Percentiles rank a stretch among this genome's conserved stretches.
phyloP scores from a whole-genome alignment of 1,284 basidiomycete species.

The Trichosporon faecale region DNA sequence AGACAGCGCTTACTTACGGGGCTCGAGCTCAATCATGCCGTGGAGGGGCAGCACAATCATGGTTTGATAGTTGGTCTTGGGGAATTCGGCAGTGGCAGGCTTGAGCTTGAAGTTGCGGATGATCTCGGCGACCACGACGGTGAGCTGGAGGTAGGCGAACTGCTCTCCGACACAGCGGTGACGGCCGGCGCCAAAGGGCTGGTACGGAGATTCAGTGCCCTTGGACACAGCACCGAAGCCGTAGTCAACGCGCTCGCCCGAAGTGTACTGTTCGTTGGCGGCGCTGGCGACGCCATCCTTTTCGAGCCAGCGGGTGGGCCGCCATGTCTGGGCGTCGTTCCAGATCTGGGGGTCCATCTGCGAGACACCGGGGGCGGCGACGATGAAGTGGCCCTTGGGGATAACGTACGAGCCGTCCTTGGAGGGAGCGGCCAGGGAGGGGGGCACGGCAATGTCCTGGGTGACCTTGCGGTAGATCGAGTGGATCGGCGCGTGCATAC shows the following conservation, averaged over 20 bases:
- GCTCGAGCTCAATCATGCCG: conserved; percentile 25
- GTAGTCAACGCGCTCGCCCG: conserved; percentile 87
- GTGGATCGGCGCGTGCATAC: conserved; percentile 89
- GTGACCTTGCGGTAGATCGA: conserved; percentile 75
- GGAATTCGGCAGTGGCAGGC: conserved; percentile 63
- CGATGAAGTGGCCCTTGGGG: conserved; percentile 85
- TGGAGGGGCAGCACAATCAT: conserved; percentile 66
- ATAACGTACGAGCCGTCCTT: conserved; percentile 72
- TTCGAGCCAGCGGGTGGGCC: conserved; percentile 81
- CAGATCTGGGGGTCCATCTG: conserved; percentile 85
- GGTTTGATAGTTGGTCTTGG: conserved; percentile 65
- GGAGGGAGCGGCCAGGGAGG: conserved; percentile 72
- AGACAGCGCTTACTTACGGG: not conserved
- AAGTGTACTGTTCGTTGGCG: conserved; percentile 67
- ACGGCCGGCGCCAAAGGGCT: conserved; percentile 93
- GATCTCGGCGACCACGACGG: conserved; percentile 75
- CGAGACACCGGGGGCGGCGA: conserved; percentile 83
- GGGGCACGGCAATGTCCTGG: conserved; percentile 76
- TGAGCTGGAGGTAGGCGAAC: conserved; percentile 94
- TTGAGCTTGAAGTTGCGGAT: conserved; percentile 73
- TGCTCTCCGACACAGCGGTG: conserved; percentile 62
- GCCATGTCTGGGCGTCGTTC: conserved; percentile 70
- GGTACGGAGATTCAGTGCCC: conserved; percentile 84
- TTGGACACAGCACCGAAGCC: conserved; percentile 92
- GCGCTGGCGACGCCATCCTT: conserved; percentile 69